Conservation (phyloP, 768 basidiomycete species). For the Cystoderma amianthinum region DNA sequence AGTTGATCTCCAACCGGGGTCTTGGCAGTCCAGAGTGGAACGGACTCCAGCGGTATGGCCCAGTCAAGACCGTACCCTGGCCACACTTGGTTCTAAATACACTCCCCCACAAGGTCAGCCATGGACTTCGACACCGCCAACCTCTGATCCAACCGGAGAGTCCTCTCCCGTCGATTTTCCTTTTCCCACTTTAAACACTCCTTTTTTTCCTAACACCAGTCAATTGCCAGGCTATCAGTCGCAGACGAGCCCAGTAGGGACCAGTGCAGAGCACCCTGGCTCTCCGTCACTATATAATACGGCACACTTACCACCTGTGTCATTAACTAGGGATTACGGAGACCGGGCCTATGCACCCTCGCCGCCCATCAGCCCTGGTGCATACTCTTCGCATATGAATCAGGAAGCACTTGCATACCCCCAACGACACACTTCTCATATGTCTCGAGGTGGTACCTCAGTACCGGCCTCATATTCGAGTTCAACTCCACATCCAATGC, state of each 20-base stretch:
- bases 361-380: conserved; percentile 19
- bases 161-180: conserved; percentile 18
- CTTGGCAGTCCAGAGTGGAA: conserved; percentile 12
- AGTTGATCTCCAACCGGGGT: conserved; percentile 6
- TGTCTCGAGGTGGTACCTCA: conserved; percentile 10
- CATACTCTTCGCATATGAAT: conserved; percentile 9
- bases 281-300: conserved; percentile 19
- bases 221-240: conserved; percentile 22
- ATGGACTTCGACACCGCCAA: conserved; percentile 2
- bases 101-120: neutral
- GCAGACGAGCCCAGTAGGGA: conserved; percentile 22
- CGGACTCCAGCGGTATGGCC: conserved; percentile 8
- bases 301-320: neutral
- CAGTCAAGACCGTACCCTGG: neutral
- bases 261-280: conserved; percentile 15
- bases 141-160: conserved; percentile 8
- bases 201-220: conserved; percentile 43
- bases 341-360: conserved; percentile 15
- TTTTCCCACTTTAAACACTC: conserved; percentile 50
- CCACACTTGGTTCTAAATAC: neutral
- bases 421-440: conserved; percentile 7
- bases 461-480: conserved; percentile 7
- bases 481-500: conserved; percentile 8
- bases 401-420: conserved; percentile 13
- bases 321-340: conserved; percentile 11